Percentiles rank a stretch among this genome's conserved stretches.
Conservation (phyloP, 352 stramenopile species). For the Phytopythium delawarense region DNA sequence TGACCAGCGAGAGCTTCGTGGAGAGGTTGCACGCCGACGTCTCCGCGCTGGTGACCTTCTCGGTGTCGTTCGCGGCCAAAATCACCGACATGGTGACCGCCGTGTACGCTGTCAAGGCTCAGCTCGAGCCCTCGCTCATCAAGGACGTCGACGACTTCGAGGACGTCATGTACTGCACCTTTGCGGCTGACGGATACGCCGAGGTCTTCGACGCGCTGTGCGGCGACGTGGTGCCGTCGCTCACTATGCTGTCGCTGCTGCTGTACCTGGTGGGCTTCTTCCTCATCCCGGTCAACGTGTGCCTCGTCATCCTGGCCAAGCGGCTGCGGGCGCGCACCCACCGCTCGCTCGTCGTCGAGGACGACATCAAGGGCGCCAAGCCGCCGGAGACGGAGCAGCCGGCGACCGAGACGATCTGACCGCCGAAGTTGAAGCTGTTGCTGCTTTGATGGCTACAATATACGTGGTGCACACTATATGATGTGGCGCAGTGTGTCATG, state of each 20-base stretch:
- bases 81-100: constrained; percentile 26
- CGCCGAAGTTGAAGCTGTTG: background rate
- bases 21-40: constrained; percentile 25
- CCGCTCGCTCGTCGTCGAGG: constrained; percentile 46
- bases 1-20: constrained; percentile 24
- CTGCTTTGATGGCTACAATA: no score
- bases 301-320: constrained; percentile 65
- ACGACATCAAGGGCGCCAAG: constrained; percentile 31
- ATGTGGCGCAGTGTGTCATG: no score
- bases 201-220: constrained; percentile 50
- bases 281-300: constrained; percentile 61
- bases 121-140: constrained; percentile 42
- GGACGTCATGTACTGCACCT: constrained; percentile 55
- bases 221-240: constrained; percentile 51
- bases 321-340: constrained; percentile 50
- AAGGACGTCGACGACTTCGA: constrained; percentile 56
- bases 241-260: constrained; percentile 77
- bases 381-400: background rate
- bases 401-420: background rate
- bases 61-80: constrained; percentile 38
- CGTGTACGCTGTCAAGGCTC: constrained; percentile 37
- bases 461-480: no score
- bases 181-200: constrained; percentile 44
- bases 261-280: constrained; percentile 63
- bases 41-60: constrained; percentile 21